Evolutionary conservation across 2,329 filamentous ascomycete genomes (phyloP).

Genomic region (Aspergillus versicolor): DNA sequence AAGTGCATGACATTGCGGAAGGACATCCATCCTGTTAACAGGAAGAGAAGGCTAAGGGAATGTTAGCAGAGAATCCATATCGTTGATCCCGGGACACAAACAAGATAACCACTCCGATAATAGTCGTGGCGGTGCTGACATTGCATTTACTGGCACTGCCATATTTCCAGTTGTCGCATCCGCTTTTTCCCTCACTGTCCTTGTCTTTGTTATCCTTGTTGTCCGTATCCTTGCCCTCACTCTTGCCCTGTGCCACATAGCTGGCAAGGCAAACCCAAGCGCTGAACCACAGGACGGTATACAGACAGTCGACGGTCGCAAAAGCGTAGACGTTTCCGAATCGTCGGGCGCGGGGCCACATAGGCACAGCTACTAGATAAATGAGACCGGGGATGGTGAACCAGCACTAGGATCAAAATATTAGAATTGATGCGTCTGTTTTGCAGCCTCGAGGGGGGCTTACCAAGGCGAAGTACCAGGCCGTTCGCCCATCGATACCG

Average conservation of each 20-base stretch:
- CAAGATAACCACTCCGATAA: slow-evolving; percentile 59
- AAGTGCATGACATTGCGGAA: slow-evolving; percentile 57
- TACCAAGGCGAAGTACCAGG: slow-evolving; percentile 60
- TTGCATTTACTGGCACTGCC: slow-evolving; percentile 57
- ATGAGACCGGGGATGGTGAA: slow-evolving; percentile 57
- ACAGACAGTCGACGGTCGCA: slow-evolving; percentile 55
- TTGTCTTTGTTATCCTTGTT: slow-evolving; percentile 20
- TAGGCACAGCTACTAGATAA: slow-evolving; percentile 60
- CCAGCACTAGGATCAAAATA: slow-evolving; percentile 52
- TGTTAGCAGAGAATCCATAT: not conserved
- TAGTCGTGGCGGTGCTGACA: slow-evolving; percentile 55
- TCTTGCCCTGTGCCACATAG: slow-evolving; percentile 57
- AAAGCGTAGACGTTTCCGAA: slow-evolving; percentile 63
- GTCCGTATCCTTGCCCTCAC: slow-evolving; percentile 42
- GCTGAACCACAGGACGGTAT: slow-evolving; percentile 58
- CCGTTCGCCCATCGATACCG: slow-evolving; percentile 53
- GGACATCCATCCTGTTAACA: slow-evolving; percentile 53
- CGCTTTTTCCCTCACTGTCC: slow-evolving; percentile 40
- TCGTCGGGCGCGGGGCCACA: slow-evolving; percentile 58
- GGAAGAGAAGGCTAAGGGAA: slow-evolving; percentile 52
- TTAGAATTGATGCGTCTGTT: not conserved
- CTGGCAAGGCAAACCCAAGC: slow-evolving; percentile 57
- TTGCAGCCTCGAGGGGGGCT: slow-evolving; percentile 17
- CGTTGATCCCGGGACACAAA: slow-evolving; percentile 32
- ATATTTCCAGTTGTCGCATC: slow-evolving; percentile 57